These are phyloP conservation scores for Phlyctochytrium planicorne DNA, from an alignment of 192 early-diverging fungal species.

Conservation along the genomic window DNA sequence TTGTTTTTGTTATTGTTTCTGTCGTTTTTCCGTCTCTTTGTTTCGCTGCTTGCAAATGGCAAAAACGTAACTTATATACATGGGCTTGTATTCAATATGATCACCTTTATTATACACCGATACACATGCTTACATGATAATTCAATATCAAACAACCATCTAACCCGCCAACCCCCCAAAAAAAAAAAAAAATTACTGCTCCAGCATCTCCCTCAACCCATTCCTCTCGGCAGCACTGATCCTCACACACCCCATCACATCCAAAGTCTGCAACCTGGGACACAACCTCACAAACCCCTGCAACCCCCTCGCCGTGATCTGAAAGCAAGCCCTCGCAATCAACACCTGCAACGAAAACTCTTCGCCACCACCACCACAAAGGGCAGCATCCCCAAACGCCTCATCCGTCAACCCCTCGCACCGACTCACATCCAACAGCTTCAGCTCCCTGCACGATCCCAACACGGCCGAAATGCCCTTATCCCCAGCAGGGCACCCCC, in stretches of 20 bases:
- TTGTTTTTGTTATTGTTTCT: too few species aligned
- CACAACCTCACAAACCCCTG: background rate
- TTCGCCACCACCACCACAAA: too few species aligned
- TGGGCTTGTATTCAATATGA: too few species aligned
- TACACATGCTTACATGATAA: too few species aligned
- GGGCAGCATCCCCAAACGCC: too few species aligned
- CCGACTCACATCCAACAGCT: slow-evolving; percentile 27
- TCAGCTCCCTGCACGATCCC: slow-evolving; percentile 11
- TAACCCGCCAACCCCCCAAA: too few species aligned
- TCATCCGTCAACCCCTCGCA: slow-evolving; percentile 23
- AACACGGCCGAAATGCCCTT: slow-evolving; percentile 22
- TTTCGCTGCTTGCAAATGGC: too few species aligned
- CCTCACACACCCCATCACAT: slow-evolving; percentile 21
- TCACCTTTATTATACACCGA: too few species aligned
- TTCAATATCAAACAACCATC: too few species aligned
- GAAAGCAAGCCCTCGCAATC: slow-evolving; percentile 13
- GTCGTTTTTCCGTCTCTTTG: too few species aligned
- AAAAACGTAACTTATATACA: too few species aligned
- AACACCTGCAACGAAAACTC: slow-evolving; percentile 24
- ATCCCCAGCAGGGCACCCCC: slow-evolving; percentile 8
- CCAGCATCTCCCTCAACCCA: slow-evolving; percentile 17
- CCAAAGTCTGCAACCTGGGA: slow-evolving; percentile 18
- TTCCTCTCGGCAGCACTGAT: slow-evolving; percentile 12
- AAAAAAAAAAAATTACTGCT: too few species aligned
- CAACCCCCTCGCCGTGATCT: slow-evolving; percentile 14